Percentiles rank a stretch among this genome's conserved stretches.
Evolutionary conservation across 1,139 yeast species (phyloP).

Genomic region (Schwanniomyces etchellsii): DNA sequence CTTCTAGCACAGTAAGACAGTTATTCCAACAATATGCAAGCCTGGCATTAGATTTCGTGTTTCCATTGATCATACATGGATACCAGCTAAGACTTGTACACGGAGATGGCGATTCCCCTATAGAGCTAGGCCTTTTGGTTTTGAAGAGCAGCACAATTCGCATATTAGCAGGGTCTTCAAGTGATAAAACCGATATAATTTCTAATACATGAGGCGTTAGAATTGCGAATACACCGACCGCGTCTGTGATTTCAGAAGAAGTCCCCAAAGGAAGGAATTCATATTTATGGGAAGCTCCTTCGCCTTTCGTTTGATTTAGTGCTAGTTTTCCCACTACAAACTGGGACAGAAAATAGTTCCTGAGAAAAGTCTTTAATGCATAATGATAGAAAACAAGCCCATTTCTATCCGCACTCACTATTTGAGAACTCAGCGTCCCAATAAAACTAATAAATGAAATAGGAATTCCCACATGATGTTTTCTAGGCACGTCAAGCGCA

Average conservation of each 20-base stretch:
- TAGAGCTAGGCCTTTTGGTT: constrained; percentile 45
- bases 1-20: constrained; percentile 49
- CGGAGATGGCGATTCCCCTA: constrained; percentile 10
- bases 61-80: constrained; percentile 26
- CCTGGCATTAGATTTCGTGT: constrained; percentile 31
- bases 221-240: constrained; percentile 55
- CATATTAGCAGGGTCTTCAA: constrained; percentile 23
- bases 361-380: constrained; percentile 50
- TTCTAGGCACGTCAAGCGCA: background rate
- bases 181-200: constrained; percentile 52
- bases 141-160: constrained; percentile 49
- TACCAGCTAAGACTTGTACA: constrained; percentile 52
- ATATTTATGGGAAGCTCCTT: constrained; percentile 10
- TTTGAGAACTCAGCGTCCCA: constrained; percentile 50
- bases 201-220: constrained; percentile 48
- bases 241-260: constrained; percentile 45
- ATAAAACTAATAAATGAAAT: constrained; percentile 49
- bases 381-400: constrained; percentile 61
- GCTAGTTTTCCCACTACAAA: constrained; percentile 43
- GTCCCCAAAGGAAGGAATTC: constrained; percentile 52
- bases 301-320: constrained; percentile 25
- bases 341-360: constrained; percentile 43
- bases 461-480: constrained; percentile 20
- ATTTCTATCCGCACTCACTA: constrained; percentile 53
- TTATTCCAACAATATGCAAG: constrained; percentile 69